Conservation (phyloP, 352 stramenopile species). For the Phytophthora gonapodyides region DNA sequence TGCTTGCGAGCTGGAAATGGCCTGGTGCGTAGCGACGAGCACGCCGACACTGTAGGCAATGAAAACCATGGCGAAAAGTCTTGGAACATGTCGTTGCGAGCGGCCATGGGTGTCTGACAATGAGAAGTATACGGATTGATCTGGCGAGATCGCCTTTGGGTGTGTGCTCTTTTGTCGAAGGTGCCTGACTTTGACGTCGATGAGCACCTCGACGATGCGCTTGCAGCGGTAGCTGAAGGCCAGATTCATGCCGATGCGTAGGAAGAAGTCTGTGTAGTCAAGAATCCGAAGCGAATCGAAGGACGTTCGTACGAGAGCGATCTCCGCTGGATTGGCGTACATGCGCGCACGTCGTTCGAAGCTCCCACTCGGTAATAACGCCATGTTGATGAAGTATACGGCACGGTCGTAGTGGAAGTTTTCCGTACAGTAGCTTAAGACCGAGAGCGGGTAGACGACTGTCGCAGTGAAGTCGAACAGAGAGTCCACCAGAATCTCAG, state of each 20-base stretch:
- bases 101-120: background rate
- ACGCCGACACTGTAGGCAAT: slow-evolving; percentile 18
- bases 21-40: slow-evolving; percentile 6
- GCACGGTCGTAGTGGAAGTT: slow-evolving; percentile 40
- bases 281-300: slow-evolving; percentile 43
- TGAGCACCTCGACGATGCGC: slow-evolving; percentile 37
- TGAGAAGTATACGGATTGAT: slow-evolving; percentile 7
- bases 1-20: slow-evolving; percentile 14
- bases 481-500: slow-evolving; percentile 39
- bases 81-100: slow-evolving; percentile 7
- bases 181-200: slow-evolving; percentile 11
- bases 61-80: slow-evolving; percentile 17
- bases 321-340: slow-evolving; percentile 32
- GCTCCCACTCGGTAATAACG: slow-evolving; percentile 28
- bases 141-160: background rate
- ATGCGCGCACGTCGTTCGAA: slow-evolving; percentile 43
- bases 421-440: slow-evolving; percentile 26
- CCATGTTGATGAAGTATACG: slow-evolving; percentile 29
- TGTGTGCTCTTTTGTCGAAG: background rate
- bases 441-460: slow-evolving; percentile 33
- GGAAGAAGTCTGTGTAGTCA: slow-evolving; percentile 24
- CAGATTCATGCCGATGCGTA: slow-evolving; percentile 41
- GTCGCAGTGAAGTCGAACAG: slow-evolving; percentile 42
- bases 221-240: slow-evolving; percentile 44
- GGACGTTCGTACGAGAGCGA: slow-evolving; percentile 32